Base-by-base conservation (phyloP, 441 rosid species). In the Isatis lusitanica region DNA sequence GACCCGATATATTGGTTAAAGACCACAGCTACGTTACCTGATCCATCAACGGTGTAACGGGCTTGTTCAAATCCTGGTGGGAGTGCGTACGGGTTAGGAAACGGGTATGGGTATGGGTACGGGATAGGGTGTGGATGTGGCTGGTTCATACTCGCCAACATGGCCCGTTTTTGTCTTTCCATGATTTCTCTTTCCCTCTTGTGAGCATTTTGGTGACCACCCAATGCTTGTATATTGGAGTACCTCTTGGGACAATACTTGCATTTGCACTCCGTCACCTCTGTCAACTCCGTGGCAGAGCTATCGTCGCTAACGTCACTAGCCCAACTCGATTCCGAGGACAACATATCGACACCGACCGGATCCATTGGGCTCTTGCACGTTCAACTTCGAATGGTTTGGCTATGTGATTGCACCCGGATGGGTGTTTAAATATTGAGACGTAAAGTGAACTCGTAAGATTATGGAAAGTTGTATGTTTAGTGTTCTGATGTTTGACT, bases 201-300 rank as follows among this genome's bases (percentile, higher is more conserved):
- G 44, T 75, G 79, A 24, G 60, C 65, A 66, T 75, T 69, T 38
- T 75, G 79, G 62, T 75, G 79, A 33, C 70, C 70, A 15, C 44
- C 51, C 4, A 68, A 68, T 8, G 51, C 74, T 62, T 67, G 78
- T 26, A 3, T 6, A 43, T 17, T 69, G 17, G 35, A 10, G 11
- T 31, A 75, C 0, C 0, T 35, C 13, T 28, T 68, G 1, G 28
- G 26, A 68, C 74, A 75, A 26, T 68, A 68, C 13, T 21, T 62
- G 36, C 79, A 75, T 52, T 33, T 26, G 44, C 35, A 53, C 1
- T 21, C 43, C 0, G 0, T 21, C 7, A 2, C 8, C 26, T 68
- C 44, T 6, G 7, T 16, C 4, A n/a, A 18, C 0, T 7, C 62
- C 1, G 12, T 5, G 16, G 26, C 31, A 17, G 33, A 51, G 6